Evolutionary conservation across 2,329 filamentous ascomycete genomes (phyloP).

Genomic region (Taxawa tesnikishii): DNA sequence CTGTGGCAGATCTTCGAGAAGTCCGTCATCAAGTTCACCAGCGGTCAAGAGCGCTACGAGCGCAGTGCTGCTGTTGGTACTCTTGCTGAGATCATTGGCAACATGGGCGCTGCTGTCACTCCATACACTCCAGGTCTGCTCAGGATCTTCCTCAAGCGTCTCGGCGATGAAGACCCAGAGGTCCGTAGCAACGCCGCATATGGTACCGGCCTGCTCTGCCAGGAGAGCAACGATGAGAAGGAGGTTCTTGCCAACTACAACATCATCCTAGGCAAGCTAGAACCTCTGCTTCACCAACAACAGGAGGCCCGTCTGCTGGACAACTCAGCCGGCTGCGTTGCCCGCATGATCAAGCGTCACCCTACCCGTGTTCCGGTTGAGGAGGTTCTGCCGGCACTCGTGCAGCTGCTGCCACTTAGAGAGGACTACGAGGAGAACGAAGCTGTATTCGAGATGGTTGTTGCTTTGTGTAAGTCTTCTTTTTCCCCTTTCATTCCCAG

Average conservation of each 20-base stretch:
- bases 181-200: slow-evolving; percentile 94
- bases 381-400: slow-evolving; percentile 70
- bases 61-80: slow-evolving; percentile 83
- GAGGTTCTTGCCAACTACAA: slow-evolving; percentile 65
- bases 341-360: slow-evolving; percentile 83
- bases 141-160: slow-evolving; percentile 70
- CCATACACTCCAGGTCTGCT: slow-evolving; percentile 67
- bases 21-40: slow-evolving; percentile 76
- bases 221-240: slow-evolving; percentile 62
- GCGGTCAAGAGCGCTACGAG: slow-evolving; percentile 75
- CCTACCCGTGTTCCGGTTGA: slow-evolving; percentile 69
- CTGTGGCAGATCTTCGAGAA: slow-evolving; percentile 96
- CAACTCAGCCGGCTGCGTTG: slow-evolving; percentile 84
- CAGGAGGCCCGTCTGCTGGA: slow-evolving; percentile 76
- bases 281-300: slow-evolving; percentile 61
- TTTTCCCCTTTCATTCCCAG: neutral
- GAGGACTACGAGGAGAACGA: slow-evolving; percentile 97
- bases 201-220: slow-evolving; percentile 72
- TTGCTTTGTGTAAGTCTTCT: slow-evolving; percentile 61
- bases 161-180: slow-evolving; percentile 80
- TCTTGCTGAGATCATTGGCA: slow-evolving; percentile 78
- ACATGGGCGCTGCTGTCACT: slow-evolving; percentile 71
- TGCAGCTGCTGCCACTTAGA: slow-evolving; percentile 70
- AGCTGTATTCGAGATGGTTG: slow-evolving; percentile 82
- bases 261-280: slow-evolving; percentile 71